A percentile compares a stretch with the other conserved stretches of the same genome.
phyloP scores from a whole-genome alignment of 768 basidiomycete species.

The Boletus pseudo-olivaceus region DNA sequence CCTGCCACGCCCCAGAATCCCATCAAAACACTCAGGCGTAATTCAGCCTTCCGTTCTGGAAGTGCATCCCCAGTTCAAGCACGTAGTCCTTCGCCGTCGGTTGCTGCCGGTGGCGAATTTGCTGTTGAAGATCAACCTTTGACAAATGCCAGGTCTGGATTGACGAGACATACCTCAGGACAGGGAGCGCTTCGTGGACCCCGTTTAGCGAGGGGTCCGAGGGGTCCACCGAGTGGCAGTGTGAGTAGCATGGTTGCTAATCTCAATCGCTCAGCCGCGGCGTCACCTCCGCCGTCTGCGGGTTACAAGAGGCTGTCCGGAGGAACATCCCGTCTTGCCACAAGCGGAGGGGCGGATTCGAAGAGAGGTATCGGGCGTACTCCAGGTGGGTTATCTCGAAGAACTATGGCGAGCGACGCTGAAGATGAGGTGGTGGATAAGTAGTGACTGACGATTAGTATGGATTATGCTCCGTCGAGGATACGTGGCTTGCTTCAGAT shows the following conservation, averaged over 20 bases:
- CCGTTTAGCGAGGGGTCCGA: slow-evolving; percentile 46
- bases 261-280: slow-evolving; percentile 46
- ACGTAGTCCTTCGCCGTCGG: slow-evolving; percentile 44
- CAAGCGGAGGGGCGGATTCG: slow-evolving; percentile 6
- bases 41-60: slow-evolving; percentile 32
- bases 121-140: slow-evolving; percentile 34
- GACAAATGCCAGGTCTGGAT: slow-evolving; percentile 29
- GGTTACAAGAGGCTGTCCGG: slow-evolving; percentile 47
- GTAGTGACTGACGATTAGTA: background rate
- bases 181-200: slow-evolving; percentile 45
- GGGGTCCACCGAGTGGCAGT: slow-evolving; percentile 38
- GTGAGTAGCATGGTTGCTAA: slow-evolving; percentile 57
- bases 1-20: slow-evolving; percentile 54
- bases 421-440: slow-evolving; percentile 65
- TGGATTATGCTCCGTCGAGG: background rate
- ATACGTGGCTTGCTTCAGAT: background rate
- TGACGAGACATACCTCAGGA: slow-evolving; percentile 49
- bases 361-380: slow-evolving; percentile 45
- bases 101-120: slow-evolving; percentile 24
- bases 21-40: slow-evolving; percentile 36
- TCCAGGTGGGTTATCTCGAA: slow-evolving; percentile 55
- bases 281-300: slow-evolving; percentile 37
- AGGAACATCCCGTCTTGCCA: slow-evolving; percentile 15
- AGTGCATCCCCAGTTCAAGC: slow-evolving; percentile 34
- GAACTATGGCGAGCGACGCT: slow-evolving; percentile 82